Conservation (phyloP, 179 eudicot genomes). For the Silene vulgaris region DNA sequence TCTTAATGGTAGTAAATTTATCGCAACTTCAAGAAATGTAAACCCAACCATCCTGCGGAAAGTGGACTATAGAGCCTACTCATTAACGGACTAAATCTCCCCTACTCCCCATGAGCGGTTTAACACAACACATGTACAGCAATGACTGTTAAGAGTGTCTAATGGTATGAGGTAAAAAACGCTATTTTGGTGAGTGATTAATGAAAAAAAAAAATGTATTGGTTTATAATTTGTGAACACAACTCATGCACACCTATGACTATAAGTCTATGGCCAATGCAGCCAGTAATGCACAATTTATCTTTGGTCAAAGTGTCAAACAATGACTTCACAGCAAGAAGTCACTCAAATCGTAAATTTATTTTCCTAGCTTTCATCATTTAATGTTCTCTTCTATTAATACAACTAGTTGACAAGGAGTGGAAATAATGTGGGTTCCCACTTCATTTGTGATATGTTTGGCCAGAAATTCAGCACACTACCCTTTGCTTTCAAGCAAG, state of each 20-base stretch:
- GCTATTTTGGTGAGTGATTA: too few relatives aligned
- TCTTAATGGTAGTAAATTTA: too few relatives aligned
- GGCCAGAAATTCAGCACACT: not conserved
- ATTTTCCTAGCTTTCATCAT: not conserved
- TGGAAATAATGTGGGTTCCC: not conserved
- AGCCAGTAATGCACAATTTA: not conserved
- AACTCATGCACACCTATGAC: not conserved
- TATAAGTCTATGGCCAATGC: not conserved
- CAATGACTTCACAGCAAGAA: not conserved
- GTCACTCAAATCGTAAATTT: not conserved
- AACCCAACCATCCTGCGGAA: too few relatives aligned
- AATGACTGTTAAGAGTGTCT: too few relatives aligned
- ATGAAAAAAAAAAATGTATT: too few relatives aligned
- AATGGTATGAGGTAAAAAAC: too few relatives aligned
- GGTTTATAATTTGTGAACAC: not conserved
- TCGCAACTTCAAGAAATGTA: too few relatives aligned
- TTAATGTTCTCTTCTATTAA: slow-evolving; percentile 1
- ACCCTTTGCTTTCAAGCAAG: not conserved
- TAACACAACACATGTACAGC: not conserved
- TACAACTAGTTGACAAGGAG: slow-evolving; percentile 4
- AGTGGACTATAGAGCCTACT: too few relatives aligned
- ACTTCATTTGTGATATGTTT: not conserved
- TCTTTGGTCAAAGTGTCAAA: not conserved
- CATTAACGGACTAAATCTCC: too few relatives aligned
- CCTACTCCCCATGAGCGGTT: not conserved